Evolutionary conservation across 1,284 basidiomycete species (phyloP), one percentile per base, ranked within the genome.

Genomic region (Ceratobasidium sp.): DNA sequence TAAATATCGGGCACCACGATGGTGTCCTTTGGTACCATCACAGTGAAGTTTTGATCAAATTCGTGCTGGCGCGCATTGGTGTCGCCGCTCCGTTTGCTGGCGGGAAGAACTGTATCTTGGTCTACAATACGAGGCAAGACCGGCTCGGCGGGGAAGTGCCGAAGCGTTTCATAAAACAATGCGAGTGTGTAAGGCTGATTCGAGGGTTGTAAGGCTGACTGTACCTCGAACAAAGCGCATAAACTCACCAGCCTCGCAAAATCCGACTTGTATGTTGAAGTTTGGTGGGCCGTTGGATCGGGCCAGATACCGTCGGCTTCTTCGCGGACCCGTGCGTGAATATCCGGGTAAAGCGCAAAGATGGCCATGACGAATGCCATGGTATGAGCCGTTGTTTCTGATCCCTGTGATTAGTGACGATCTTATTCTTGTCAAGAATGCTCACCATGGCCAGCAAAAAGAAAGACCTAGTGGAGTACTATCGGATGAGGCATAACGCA

Each of bases 311-410:
- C 30, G 49, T 66, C 63, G 28, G 63, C 63, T 49, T 66, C 63
- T 28, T 38, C 33, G 36, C 63, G 63, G 11, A 66, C 49, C 3
- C 33, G 48, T 16, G 49, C 49, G n/a, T 66, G 63, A 16, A 66
- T 66, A n/a, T 51, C 36, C 18, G 63, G 63, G n/a, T 66, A 66
- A 42, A 66, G 63, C n/a, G 63, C 63, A 42, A 66, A 54, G 7
- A 66, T 54, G 4, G 48, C 63, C 18, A 33, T 66, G 9, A 66
- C 42, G 21, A 66, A 66, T 5, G 63, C 8, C 12, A 54, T 3
- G 33, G 63, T 66, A 40, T 66, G 63, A 4, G 63, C 48, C 16
- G 63, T 51, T 28, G 48, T 66, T 25, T 66, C 63, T 66, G 36
- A 28, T 6, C n/a, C 25, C 16, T 18, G 36, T 28, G 21, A 30